Conservation (phyloP, 192 early-diverging fungal species). For the Neocallimastix lanati region DNA sequence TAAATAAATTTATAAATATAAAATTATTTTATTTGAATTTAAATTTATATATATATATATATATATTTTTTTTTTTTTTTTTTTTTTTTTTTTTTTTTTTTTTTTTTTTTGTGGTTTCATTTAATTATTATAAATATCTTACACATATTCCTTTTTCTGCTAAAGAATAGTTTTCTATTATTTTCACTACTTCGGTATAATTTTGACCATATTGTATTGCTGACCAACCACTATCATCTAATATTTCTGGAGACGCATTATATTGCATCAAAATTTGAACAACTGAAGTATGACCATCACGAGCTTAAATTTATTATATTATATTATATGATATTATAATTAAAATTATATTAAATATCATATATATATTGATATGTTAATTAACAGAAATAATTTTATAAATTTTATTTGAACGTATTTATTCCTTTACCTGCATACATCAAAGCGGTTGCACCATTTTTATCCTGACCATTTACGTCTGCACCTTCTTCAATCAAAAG, state of each 20-base stretch:
- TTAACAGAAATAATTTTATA: too few species aligned
- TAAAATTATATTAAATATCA: too few species aligned
- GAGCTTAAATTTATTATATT: slow-evolving; percentile 7
- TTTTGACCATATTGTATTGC: slow-evolving; percentile 37
- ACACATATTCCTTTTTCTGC: background rate
- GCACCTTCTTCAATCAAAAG: slow-evolving; percentile 42
- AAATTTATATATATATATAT: too few species aligned
- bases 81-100: too few species aligned
- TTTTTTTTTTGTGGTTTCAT: too few species aligned
- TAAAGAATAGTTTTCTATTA: slow-evolving; percentile 16
- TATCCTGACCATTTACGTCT: slow-evolving; percentile 35
- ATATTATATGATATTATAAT: background rate
- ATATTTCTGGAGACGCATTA: slow-evolving; percentile 27
- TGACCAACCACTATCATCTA: slow-evolving; percentile 46
- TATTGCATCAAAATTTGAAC: slow-evolving; percentile 26
- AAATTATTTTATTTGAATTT: too few species aligned
- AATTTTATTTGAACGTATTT: too few species aligned
- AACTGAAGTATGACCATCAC: slow-evolving; percentile 37
- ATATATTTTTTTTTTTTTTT: too few species aligned
- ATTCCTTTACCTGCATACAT: slow-evolving; percentile 56
- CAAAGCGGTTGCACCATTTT: slow-evolving; percentile 42
- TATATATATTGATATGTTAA: too few species aligned
- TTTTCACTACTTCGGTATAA: slow-evolving; percentile 33
- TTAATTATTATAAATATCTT: background rate
- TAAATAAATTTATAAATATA: background rate